Evolutionary conservation across 1,139 yeast genomes (phyloP).

Genomic region (Debaryomyces robertsiae): DNA sequence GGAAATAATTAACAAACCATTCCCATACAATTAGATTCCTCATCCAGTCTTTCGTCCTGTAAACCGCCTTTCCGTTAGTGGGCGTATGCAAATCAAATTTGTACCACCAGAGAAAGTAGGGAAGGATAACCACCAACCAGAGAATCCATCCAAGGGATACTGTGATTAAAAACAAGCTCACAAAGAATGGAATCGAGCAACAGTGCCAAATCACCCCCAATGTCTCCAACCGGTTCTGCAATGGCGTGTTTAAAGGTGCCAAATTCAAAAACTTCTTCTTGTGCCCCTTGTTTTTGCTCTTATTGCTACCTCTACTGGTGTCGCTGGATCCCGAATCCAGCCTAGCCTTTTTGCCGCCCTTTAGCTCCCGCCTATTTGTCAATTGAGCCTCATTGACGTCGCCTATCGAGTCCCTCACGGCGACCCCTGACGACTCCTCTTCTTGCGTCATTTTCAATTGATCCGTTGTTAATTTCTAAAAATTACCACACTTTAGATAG

Average conservation of each 20-base stretch:
- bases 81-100: slow-evolving; percentile 63
- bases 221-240: slow-evolving; percentile 65
- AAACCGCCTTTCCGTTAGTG: slow-evolving; percentile 67
- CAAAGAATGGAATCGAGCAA: slow-evolving; percentile 64
- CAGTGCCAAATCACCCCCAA: slow-evolving; percentile 77
- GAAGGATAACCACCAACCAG: slow-evolving; percentile 65
- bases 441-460: neutral
- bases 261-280: slow-evolving; percentile 27
- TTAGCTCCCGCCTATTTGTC: slow-evolving; percentile 1
- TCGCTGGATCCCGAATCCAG: slow-evolving; percentile 1
- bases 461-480: too few species aligned
- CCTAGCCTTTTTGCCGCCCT: neutral
- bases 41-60: slow-evolving; percentile 59
- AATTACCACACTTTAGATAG: too few species aligned
- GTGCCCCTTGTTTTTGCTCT: neutral
- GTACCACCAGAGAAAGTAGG: slow-evolving; percentile 62
- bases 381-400: slow-evolving; percentile 1
- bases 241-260: slow-evolving; percentile 60
- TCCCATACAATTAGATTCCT: slow-evolving; percentile 68
- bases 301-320: too few species aligned
- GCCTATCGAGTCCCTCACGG: neutral
- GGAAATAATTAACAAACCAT: slow-evolving; percentile 77
- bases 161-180: slow-evolving; percentile 54
- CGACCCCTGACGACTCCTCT: neutral
- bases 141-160: slow-evolving; percentile 65